Conservation (phyloP, 2,329 filamentous ascomycete genomes). For the Ilyonectria sp. region DNA sequence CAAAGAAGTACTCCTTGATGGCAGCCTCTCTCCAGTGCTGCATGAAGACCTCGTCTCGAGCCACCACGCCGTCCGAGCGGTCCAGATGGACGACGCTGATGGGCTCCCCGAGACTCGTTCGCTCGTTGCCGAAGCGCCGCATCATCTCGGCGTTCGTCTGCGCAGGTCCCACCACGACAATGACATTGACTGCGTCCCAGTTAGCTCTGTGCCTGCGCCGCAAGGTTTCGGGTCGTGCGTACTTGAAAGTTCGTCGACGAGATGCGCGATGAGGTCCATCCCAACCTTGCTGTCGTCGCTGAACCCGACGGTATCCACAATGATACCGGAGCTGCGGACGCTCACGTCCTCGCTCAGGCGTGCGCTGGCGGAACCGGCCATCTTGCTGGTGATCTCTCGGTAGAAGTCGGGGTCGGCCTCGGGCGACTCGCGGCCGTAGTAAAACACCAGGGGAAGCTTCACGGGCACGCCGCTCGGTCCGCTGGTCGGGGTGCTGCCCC, state of each 20-base stretch:
- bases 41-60: conserved; percentile 81
- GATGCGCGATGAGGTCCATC: conserved; percentile 85
- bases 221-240: conserved; percentile 20
- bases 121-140: conserved; percentile 74
- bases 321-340: conserved; percentile 81
- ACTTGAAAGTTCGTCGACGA: conserved; percentile 72
- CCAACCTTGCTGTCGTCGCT: conserved; percentile 76
- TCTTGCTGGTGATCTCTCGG: conserved; percentile 79
- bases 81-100: conserved; percentile 85
- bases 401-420: conserved; percentile 82
- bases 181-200: conserved; percentile 79
- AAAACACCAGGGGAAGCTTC: conserved; percentile 92
- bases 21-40: conserved; percentile 81
- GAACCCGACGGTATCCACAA: conserved; percentile 87
- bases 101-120: conserved; percentile 73
- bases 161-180: conserved; percentile 87
- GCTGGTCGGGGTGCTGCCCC: conserved; percentile 91
- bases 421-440: conserved; percentile 82
- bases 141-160: conserved; percentile 82
- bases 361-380: conserved; percentile 84
- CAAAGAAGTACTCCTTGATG: conserved; percentile 96
- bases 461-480: conserved; percentile 91
- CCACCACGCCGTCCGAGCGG: conserved; percentile 88
- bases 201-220: conserved; percentile 28
- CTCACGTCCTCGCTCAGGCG: conserved; percentile 82